Base-by-base conservation (phyloP, 108 stramenopile genomes). In the Nannochloropsis salina region DNA sequence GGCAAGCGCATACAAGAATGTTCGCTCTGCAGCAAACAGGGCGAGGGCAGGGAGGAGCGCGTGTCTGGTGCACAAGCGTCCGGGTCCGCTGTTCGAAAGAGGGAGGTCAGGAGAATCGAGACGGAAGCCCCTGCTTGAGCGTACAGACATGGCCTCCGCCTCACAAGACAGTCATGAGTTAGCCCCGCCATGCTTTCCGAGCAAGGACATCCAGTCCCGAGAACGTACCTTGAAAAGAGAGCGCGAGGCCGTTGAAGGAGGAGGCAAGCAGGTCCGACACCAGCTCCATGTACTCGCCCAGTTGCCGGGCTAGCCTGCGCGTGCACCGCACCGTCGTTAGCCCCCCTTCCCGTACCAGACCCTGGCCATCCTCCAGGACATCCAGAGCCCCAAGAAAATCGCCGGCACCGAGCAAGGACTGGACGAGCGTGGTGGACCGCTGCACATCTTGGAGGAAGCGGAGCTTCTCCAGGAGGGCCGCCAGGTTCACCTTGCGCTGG, bases 361-460 rank as follows among this genome's bases (percentile, higher is more conserved):
- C 9, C 82, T 74, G 84, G 41, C 80, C 87, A 44, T 45, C 84
- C 84, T 88, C 83, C n/a, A 88, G 12, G 31, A 88, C 84, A 45
- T 88, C 87, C 79, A 88, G 42, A 9, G 87, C 87, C 22, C 87
- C 87, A 2, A 84, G 21, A 22, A 81, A 88, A 45, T 88, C 87
- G 0, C 84, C 87, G 9, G 87, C 87, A 40, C 83, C 80, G 41
- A 88, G 41, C 22, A 88, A 43, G 11, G 83, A 43, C 45, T 83
- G 42, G 20, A 83, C 45, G 20, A 43, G n/a, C n/a, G 10, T 10
- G 5, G 42, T 83, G 45, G 42, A 43, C 21, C 83, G 41, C n/a
- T 83, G 42, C 5, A 83, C 40, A 22, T 43, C 40, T 83, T 83
- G 83, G 5, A 83, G 11, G 11, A 83, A 4, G 42, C 43, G 42